Evolutionary conservation across 176 grass and related monocot genomes (phyloP).

Genomic region (Lolium multiflorum): DNA sequence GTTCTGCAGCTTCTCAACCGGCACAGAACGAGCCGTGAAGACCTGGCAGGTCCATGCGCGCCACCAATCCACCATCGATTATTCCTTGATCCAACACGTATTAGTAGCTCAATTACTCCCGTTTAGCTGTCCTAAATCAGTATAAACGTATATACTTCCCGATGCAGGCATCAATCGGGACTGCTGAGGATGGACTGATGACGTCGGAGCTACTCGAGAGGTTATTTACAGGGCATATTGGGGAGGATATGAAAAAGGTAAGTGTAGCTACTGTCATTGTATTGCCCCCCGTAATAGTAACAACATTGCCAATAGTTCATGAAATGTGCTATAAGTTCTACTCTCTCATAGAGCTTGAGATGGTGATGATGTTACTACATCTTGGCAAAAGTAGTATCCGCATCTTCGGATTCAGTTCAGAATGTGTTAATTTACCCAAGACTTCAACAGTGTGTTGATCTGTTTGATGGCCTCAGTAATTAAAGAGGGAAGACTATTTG

Average conservation of each 20-base stretch:
- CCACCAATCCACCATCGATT: neutral
- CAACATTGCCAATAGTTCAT: neutral
- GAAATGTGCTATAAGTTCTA: neutral
- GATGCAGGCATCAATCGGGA: slow-evolving; percentile 67
- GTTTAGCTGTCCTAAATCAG: neutral
- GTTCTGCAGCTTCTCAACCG: slow-evolving; percentile 78
- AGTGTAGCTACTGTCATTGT: neutral
- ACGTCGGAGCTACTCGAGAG: slow-evolving; percentile 75
- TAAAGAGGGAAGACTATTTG: too few species aligned
- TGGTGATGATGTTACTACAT: too few species aligned
- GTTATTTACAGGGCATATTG: slow-evolving; percentile 54
- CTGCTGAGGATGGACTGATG: slow-evolving; percentile 73
- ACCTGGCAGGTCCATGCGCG: slow-evolving; percentile 77
- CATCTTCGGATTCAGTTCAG: too few species aligned
- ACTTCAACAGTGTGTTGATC: too few species aligned
- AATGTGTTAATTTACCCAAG: too few species aligned
- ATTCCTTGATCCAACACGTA: neutral
- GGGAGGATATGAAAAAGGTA: neutral
- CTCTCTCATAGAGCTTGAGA: too few species aligned
- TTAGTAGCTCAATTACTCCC: neutral
- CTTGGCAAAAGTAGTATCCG: too few species aligned
- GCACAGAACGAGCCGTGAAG: slow-evolving; percentile 87
- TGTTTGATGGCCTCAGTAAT: too few species aligned
- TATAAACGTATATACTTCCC: neutral
- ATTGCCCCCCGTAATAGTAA: neutral